Conservation (phyloP, 345 rosid genomes). For the Psidium friedrichsthalianum region DNA sequence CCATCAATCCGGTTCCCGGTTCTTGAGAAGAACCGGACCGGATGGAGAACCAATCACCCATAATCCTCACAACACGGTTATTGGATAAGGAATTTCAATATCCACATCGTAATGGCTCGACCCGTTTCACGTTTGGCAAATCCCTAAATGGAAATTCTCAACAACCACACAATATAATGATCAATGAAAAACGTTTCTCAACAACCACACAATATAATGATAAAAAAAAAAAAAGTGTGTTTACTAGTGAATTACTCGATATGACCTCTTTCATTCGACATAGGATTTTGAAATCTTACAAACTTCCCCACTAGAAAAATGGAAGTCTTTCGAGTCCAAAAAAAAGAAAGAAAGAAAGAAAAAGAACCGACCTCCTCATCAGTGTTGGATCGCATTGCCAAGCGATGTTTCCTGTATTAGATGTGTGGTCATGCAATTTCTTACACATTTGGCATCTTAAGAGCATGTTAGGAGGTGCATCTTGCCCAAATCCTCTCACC, state of each 20-base stretch:
- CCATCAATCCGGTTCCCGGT: too few relatives aligned
- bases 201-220: not conserved
- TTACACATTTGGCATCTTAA: not conserved
- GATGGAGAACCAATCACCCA: too few relatives aligned
- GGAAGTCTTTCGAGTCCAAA: not conserved
- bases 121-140: not conserved
- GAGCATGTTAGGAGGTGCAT: not conserved
- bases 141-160: not conserved
- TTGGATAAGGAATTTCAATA: not conserved
- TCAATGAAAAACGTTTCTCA: not conserved
- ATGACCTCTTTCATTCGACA: not conserved
- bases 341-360: too few relatives aligned
- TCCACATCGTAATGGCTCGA: not conserved
- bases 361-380: too few relatives aligned
- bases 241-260: not conserved
- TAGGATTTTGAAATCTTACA: not conserved
- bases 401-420: not conserved
- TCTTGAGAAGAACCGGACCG: too few relatives aligned
- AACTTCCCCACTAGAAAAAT: not conserved
- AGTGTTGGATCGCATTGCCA: not conserved
- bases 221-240: not conserved
- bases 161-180: not conserved
- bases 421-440: not conserved
- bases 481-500: too few relatives aligned
- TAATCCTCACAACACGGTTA: not conserved